Base-by-base conservation (phyloP, 2,329 filamentous ascomycete genomes). In the Dactylella cylindrospora region DNA sequence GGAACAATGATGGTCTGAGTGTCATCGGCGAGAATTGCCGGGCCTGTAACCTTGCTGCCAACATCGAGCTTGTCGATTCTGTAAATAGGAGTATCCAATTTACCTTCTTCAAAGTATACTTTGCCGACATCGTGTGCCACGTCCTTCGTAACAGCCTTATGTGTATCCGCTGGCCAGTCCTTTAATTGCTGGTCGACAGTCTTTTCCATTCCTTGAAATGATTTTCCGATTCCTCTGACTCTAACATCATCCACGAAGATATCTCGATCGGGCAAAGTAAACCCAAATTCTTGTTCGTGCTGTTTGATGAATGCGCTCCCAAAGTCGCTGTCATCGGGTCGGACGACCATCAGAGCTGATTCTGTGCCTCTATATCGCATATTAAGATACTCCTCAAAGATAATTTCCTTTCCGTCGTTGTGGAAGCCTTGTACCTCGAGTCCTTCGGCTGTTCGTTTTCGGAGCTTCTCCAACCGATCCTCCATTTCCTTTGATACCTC, bases 1-100 rank as follows among this genome's bases (percentile, higher is more conserved):
- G 88, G 87, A 2, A 96, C 84, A 0, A 96, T 88, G 65, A 97
- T 93, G 0, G 91, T 97, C 73, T 96, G 91, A 0, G 87, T 90
- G 6, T 85, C 85, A 70, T 91, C 90, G 1, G 88, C 88, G 55
- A 95, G 79, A 73, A 95, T 88, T 0, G 90, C 90, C 0, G 90
- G 90, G 0, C 90, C 90, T 41, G 79, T 76, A 49, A 95, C 77
- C 15, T 82, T 80, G 62, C 90, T 83, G 1, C 90, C 88, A 4
- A 88, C 77, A 1, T 77, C 75, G 8, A 96, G 76, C 59, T 88
- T 80, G 65, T 86, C 83, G 0, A 96, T 79, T 72, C 86, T 90
- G 74, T 90, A 95, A 44, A 95, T 82, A 0, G 88, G 84, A 0
- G 90, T 95, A 13, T 90, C 80, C 65, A 80, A 75, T 20, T 89